These are phyloP conservation scores for Leishmania amazonensis DNA, from an alignment of 208 protist species.

Conservation along the genomic window DNA sequence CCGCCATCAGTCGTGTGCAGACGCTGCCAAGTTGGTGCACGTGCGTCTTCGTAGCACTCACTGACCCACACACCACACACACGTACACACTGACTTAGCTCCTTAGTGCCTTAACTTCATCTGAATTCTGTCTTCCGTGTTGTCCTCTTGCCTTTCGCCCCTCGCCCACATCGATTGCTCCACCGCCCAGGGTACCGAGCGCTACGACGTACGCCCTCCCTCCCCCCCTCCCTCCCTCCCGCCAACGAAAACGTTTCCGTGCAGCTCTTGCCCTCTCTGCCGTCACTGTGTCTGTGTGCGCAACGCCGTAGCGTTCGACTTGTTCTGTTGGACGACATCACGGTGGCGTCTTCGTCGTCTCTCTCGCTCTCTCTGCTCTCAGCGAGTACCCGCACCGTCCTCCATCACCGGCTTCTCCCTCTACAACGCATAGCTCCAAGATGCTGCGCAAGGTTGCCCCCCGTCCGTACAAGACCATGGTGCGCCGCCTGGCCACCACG, in stretches of 20 bases:
- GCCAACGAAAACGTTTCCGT: not conserved
- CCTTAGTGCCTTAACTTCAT: not conserved
- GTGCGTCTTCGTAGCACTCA: not conserved
- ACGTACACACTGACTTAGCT: not conserved
- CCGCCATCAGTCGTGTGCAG: not conserved
- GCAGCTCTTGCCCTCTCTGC: not conserved
- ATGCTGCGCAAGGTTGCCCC: slow-evolving; percentile 80
- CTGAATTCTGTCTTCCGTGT: not conserved
- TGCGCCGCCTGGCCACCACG: slow-evolving; percentile 66
- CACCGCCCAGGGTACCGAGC: not conserved
- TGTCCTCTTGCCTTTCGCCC: not conserved
- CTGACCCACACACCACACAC: not conserved
- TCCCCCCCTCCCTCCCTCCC: not conserved
- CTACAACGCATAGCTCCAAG: not conserved
- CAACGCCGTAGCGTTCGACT: not conserved
- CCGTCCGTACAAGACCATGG: slow-evolving; percentile 80
- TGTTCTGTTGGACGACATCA: not conserved
- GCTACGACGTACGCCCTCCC: not conserved
- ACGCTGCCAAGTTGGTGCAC: not conserved
- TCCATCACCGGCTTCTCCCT: not conserved
- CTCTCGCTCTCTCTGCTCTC: not conserved
- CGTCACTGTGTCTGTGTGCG: not conserved
- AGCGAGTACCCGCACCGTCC: not conserved
- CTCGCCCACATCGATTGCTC: not conserved
- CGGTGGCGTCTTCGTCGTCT: not conserved